Base-by-base conservation (phyloP, 148 eudicot genomes). In the Dysphania ambrosioides region DNA sequence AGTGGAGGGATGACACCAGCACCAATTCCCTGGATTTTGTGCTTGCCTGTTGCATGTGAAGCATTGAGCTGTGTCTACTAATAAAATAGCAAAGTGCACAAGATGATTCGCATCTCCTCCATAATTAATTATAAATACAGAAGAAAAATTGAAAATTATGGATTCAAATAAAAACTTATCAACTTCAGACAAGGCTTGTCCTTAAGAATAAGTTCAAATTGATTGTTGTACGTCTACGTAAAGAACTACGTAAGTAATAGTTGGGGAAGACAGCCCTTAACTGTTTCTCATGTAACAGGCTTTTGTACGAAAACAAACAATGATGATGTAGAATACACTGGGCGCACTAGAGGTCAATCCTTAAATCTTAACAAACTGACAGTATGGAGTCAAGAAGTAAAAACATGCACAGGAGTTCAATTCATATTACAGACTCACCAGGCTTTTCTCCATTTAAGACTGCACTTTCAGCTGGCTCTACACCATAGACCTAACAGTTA, bases 391-490 rank as follows among this genome's bases (percentile, higher is more conserved):
- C 36, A 66, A 30, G 35, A 73, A 61, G 30, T 34, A 41, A 55
- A 49, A 71, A 23, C 42, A 36, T 59, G 7, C 55, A 36, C 49
- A 36, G 26, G 35, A 35, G 2, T 34, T 19, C 16, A 32, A 7
- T 66, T 36, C 10, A 26, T 1, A 32, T 4, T 47, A 42, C 10
- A 66, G 79, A 63, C 89, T 87, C 71, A 91, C 97, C 97, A 6
- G 95, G 79, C 49, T 83, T 64, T 79, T 91, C 92, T 73, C 98
- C 98, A 80, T 87, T 91, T 29, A 94, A 76, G 78, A 94, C 82
- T 12, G 97, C 84, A 78, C 97, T 89, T 80, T 91, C 97, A 78
- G 88, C 56, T 73, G 97, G 97, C 77, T 94, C 98, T 2, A 94
- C 87, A 55, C 90, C 95, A 57, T 87, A 91, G 12, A 91, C 74